Evolutionary conservation across 345 rosid genomes (phyloP).

Genomic region (Pistacia atlantica): DNA sequence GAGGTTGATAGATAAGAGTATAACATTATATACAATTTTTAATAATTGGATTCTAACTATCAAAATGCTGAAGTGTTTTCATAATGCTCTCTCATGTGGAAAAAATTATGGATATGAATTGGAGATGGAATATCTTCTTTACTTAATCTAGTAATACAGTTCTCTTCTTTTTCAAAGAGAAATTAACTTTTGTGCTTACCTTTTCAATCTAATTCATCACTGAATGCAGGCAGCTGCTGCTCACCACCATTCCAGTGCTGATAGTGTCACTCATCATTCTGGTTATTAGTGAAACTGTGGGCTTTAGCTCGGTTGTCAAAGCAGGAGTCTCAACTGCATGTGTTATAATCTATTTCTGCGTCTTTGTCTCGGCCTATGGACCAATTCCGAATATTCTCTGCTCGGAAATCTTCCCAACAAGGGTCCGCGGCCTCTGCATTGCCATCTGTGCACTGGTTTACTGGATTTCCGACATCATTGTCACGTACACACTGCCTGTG

Average conservation of each 20-base stretch:
- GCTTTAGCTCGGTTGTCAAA: slow-evolving; percentile 50
- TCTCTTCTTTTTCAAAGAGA: not conserved
- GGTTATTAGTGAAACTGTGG: slow-evolving; percentile 54
- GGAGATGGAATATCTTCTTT: not conserved
- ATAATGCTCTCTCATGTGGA: not conserved
- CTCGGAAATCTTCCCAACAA: slow-evolving; percentile 96
- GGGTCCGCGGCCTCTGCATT: slow-evolving; percentile 97
- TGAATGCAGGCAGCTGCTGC: slow-evolving; percentile 71
- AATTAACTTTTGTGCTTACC: not conserved
- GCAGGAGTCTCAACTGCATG: slow-evolving; percentile 80
- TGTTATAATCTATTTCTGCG: slow-evolving; percentile 85
- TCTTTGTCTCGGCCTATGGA: slow-evolving; percentile 84
- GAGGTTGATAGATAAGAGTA: not conserved
- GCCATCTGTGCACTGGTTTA: slow-evolving; percentile 86
- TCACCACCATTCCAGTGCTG: slow-evolving; percentile 83
- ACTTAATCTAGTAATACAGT: not conserved
- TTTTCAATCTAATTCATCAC: not conserved
- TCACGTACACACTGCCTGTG: slow-evolving; percentile 87
- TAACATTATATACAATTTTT: not conserved
- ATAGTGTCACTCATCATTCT: slow-evolving; percentile 65
- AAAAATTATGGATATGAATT: not conserved
- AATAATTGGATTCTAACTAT: not conserved
- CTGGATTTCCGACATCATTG: slow-evolving; percentile 88
- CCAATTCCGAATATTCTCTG: slow-evolving; percentile 96
- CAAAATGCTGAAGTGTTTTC: not conserved